A percentile compares a stretch with the other conserved stretches of the same genome.
These are phyloP conservation scores for Penicillium antarcticum DNA, from an alignment of 495 filamentous ascomycete genomes.

Conservation along the genomic window DNA sequence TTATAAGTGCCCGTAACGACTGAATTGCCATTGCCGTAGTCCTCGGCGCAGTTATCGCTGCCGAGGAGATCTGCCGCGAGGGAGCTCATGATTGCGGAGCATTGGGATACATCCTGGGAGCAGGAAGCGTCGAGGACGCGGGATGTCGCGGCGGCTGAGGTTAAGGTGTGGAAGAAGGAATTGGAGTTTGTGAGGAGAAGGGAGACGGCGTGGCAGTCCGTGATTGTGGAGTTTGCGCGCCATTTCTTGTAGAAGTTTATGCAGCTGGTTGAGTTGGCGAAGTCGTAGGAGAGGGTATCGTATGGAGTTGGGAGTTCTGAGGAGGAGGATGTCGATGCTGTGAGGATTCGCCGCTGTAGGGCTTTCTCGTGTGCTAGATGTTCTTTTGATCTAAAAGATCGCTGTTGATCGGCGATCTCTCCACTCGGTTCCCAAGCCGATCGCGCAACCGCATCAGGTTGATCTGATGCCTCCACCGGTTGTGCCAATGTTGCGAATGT, in stretches of 20 bases:
- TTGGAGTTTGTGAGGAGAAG: slow-evolving; percentile 68
- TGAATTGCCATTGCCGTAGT: slow-evolving; percentile 63
- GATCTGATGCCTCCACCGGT: not conserved
- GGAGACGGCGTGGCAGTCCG: slow-evolving; percentile 69
- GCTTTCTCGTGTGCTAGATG: not conserved
- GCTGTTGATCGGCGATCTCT: slow-evolving; percentile 15
- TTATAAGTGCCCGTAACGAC: slow-evolving; percentile 70
- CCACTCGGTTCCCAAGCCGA: slow-evolving; percentile 16
- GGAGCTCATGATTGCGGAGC: slow-evolving; percentile 54
- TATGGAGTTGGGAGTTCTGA: slow-evolving; percentile 63
- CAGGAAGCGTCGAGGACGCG: slow-evolving; percentile 71
- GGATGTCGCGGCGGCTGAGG: slow-evolving; percentile 61
- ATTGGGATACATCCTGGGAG: slow-evolving; percentile 54
- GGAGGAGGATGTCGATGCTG: slow-evolving; percentile 21
- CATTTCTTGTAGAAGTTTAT: slow-evolving; percentile 66
- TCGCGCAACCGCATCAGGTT: slow-evolving; percentile 1
- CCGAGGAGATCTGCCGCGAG: slow-evolving; percentile 58
- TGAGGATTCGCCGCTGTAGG: slow-evolving; percentile 13
- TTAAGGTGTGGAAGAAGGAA: slow-evolving; percentile 73
- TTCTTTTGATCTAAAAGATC: slow-evolving; percentile 3
- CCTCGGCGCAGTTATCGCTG: slow-evolving; percentile 62
- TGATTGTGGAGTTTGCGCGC: slow-evolving; percentile 59
- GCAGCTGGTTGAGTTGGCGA: slow-evolving; percentile 55
- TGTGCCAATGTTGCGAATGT: slow-evolving; percentile 11
- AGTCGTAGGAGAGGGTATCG: slow-evolving; percentile 70